Evolutionary conservation across 768 basidiomycete genomes (phyloP), one percentile per base, ranked within the genome.

Genomic region (Leucocoprinus sp.): DNA sequence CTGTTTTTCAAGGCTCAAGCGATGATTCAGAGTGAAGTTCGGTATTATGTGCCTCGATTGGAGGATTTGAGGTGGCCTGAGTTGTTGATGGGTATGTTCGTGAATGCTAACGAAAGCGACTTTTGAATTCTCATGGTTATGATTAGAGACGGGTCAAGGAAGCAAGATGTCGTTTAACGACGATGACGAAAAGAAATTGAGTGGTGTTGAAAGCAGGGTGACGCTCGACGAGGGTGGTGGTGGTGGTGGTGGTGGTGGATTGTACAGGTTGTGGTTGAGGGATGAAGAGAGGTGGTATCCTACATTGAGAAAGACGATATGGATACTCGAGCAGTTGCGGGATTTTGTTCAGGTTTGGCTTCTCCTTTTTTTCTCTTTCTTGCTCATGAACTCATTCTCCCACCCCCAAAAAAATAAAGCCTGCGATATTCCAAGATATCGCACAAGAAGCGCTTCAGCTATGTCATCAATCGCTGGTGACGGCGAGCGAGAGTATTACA

Each of bases 1-100:
- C 62, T 98, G 37, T 92, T 97, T 55, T 98, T 98, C 75, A 87
- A 96, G 60, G 93, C 93, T 5, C 93, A 98, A 63, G 77, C 89
- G 1, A 74, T 96, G 36, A 80, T 99, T 24, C 87, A 93, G 57
- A 75, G 78, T 24, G 95, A 97, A 42, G 90, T 98, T 27, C 70
- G 84, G 52, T 82, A 88, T 55, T 97, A 85, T 60, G 71, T 72
- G 1, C 82, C 91, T 0, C 84, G 78, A 50, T 63, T 71, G 2
- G 84, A 81, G 52, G 93, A 97, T 60, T 64, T 98, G 37, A 79
- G 80, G 11, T 98, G 93, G 65, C 93, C 93, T 17, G 82, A 81
- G 42, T 85, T 85, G 53, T 73, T 97, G 12, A 65, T 79, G 37
- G 74, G 86, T 86, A 44, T 52, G 80, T 69, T 28, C 35, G 24